phyloP scores from a whole-genome alignment of 352 stramenopile species.

The Phytophthora capsici region DNA sequence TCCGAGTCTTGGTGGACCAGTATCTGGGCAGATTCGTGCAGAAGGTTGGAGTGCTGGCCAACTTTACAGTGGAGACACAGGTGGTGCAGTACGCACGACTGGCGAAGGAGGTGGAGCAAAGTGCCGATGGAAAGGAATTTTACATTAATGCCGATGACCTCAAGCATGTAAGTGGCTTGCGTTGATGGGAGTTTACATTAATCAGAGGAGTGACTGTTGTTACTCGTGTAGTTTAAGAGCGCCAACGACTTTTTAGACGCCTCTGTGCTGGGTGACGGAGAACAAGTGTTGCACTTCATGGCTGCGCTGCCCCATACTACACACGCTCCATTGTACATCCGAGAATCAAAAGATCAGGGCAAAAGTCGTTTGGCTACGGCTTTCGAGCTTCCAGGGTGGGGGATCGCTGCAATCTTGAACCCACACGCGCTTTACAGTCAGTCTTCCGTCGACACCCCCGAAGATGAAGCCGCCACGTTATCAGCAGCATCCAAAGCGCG shows the following conservation, averaged over 20 bases:
- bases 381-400: conserved; percentile 79
- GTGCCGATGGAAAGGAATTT: conserved; percentile 36
- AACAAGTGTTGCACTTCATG: conserved; percentile 85
- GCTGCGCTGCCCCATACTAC: conserved; percentile 54
- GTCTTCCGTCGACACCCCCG: not conserved
- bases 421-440: conserved; percentile 25
- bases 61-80: conserved; percentile 76
- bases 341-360: conserved; percentile 9
- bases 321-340: conserved; percentile 70
- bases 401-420: conserved; percentile 68
- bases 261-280: conserved; percentile 70
- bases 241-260: conserved; percentile 75
- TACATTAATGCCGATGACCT: conserved; percentile 69
- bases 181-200: too few species aligned
- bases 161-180: conserved; percentile 55
- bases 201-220: not conserved
- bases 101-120: conserved; percentile 56
- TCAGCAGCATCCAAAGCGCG: conserved; percentile 8
- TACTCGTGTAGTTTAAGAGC: conserved; percentile 68
- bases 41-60: conserved; percentile 62
- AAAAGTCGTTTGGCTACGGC: conserved; percentile 42
- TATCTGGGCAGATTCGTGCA: conserved; percentile 55
- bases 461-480: not conserved
- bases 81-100: conserved; percentile 72
- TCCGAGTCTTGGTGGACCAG: conserved; percentile 41